Conservation (phyloP, 2,329 filamentous ascomycete species). For the Plectosphaerella sp. region DNA sequence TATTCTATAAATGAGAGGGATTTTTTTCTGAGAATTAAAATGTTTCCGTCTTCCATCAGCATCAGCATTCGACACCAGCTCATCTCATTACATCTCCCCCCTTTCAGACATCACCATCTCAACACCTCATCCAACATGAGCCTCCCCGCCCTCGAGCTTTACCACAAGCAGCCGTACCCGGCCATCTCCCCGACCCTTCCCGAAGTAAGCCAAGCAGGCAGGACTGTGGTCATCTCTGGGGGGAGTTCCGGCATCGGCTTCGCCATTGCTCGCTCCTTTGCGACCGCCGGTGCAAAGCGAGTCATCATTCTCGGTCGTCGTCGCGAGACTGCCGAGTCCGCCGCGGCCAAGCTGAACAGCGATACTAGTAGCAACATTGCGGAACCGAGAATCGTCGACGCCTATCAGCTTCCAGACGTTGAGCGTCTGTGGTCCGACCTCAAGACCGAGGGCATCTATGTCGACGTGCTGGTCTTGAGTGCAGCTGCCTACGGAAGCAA, state of each 20-base stretch:
- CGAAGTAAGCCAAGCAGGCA: conserved; percentile 33
- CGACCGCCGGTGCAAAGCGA: conserved; percentile 29
- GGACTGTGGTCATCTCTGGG: conserved; percentile 61
- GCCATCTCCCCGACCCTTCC: conserved; percentile 29
- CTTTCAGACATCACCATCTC: background rate
- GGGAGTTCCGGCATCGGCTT: conserved; percentile 61
- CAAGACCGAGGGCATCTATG: conserved; percentile 8
- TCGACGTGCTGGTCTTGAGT: conserved; percentile 24
- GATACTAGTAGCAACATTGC: background rate
- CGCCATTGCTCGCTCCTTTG: conserved; percentile 58
- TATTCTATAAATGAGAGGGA: background rate
- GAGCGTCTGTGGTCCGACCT: conserved; percentile 7
- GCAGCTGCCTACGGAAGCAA: conserved; percentile 8
- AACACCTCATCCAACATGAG: background rate
- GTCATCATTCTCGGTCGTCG: conserved; percentile 36
- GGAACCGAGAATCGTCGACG: background rate
- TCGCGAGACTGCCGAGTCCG: conserved; percentile 30
- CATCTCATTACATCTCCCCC: background rate
- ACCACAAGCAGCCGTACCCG: conserved; percentile 30
- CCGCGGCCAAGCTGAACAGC: conserved; percentile 16
- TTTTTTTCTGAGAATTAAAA: background rate
- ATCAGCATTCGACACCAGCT: background rate
- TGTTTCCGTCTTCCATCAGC: too few species aligned
- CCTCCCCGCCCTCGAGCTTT: background rate
- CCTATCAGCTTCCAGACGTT: background rate